Base-by-base conservation (phyloP, 2,329 filamentous ascomycete species). In the Cladobotryum mycophilum region DNA sequence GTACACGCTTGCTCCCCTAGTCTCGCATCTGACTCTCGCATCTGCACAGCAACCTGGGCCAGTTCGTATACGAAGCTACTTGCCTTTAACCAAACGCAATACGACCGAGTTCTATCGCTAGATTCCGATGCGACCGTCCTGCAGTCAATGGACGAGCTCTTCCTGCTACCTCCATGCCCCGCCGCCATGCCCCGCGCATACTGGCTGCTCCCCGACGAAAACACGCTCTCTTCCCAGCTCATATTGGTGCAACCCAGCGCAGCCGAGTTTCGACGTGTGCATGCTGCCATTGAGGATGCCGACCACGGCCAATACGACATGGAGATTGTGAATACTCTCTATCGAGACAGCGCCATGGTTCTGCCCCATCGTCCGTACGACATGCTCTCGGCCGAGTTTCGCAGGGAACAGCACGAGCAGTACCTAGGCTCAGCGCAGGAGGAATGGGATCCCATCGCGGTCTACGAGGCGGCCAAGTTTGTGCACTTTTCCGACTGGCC, bases 401-500 rank as follows among this genome's bases (percentile, higher is more conserved):
- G 81, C 13, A 60, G 57, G 56, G 3, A 75, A 14, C 67, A 80
- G 3, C 75, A 75, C 56, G 62, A 67, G 34, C 67, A 73, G 8
- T 73, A 72, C 43, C 62, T 70, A 3, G 55, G 56, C 5, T 48
- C 48, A 5, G 67, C 69, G 20, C 67, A 74, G 9, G 78, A 79
- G 57, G 61, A 62, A 15, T 86, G 82, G 81, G 76, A 85, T 60
- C 73, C 82, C 1, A 8, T 65, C 58, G 44, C 62, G 41, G 72
- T 45, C 30, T 35, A 37, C 13, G 40, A 37, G 8, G 44, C 33
- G n/a, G 80, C 82, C 6, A 86, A 85, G 55, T 73, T 85, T 5
- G 70, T 88, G 2, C 85, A 88, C 63, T 88, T 88, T 62, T 84
- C 80, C 12, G 85, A 89, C 60, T 86, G 80, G 80, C 85, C 85